Base-by-base conservation (phyloP, 805 yeast genomes). In the Maudiozyma pseudohumilis region DNA sequence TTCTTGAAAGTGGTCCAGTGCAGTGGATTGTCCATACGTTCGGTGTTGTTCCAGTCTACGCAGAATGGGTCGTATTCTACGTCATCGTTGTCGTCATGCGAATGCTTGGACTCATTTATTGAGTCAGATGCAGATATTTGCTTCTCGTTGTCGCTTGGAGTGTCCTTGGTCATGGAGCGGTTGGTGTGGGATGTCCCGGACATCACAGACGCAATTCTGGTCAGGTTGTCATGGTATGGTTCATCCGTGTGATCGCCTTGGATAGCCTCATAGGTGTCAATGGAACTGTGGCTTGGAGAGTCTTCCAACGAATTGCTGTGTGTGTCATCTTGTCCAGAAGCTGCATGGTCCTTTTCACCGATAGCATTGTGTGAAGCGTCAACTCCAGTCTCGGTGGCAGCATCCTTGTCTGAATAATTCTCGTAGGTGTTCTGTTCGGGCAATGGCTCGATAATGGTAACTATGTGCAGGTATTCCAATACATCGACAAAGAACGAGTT, bases 1-100 rank as follows among this genome's bases (percentile, higher is more conserved):
- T 70, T 73, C 35, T 65, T 61, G 24, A 41, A 33, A 0, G 50
- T 20, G 0, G 76, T 61, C 84, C 84, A 77, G 49, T 74, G 74
- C 16, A 57, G 49, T 0, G 85, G 84, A 45, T 71, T 57, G 40
- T 70, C 75, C 1, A 75, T 71, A 48, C 75, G 81, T 36, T 67
- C 68, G 1, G 47, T 42, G 8, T 52, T 56, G 15, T 45, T 36
- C 50, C 50, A 55, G 8, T 40, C 49, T 2, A 56, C 53, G 17
- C 53, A 32, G 32, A 47, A 53, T 10, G 56, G 57, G 29, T 63
- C 69, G 12, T 26, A 19, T 13, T 30, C 29, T 5, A 13, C 29
- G 8, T 25, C 25, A 10, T 29, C 29, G 18, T n/a, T 30, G 12
- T 7, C 27, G 26, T 12, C 21, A 27, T 10, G 23, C 23, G 31